phyloP scores from a whole-genome alignment of 306 rosid species.

The Heteromeles arbutifolia region DNA sequence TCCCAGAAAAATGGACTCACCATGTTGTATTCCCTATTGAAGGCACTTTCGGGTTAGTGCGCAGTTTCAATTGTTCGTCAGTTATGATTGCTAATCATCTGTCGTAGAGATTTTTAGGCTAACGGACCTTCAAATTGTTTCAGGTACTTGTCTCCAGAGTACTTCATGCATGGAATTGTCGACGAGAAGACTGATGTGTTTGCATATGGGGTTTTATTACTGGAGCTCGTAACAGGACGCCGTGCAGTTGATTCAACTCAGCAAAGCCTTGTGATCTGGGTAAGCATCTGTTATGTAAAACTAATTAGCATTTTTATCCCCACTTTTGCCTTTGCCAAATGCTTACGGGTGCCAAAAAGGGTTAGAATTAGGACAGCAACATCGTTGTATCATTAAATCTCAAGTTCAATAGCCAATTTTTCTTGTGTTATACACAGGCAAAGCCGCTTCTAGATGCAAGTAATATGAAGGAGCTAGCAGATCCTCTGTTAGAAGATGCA shows the following conservation, averaged over 20 bases:
- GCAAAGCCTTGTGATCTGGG: constrained; percentile 93
- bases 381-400: neutral
- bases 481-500: constrained; percentile 54
- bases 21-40: constrained; percentile 93
- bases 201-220: constrained; percentile 78
- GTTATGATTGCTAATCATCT: neutral
- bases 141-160: constrained; percentile 95
- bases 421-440: constrained; percentile 41
- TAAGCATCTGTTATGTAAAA: constrained; percentile 18
- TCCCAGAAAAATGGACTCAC: constrained; percentile 86
- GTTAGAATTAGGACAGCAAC: neutral
- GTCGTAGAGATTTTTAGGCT: neutral
- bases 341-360: neutral
- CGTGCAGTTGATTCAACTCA: constrained; percentile 78
- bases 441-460: constrained; percentile 60
- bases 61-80: constrained; percentile 6
- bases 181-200: constrained; percentile 93
- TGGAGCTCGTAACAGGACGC: constrained; percentile 92
- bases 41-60: constrained; percentile 92
- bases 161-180: constrained; percentile 90
- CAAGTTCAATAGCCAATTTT: neutral
- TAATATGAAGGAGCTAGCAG: constrained; percentile 53
- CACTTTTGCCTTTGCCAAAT: neutral
- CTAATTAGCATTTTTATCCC: neutral
- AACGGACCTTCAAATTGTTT: constrained; percentile 12